A percentile compares a stretch with the other conserved stretches of the same genome.
Evolutionary conservation across 768 basidiomycete species (phyloP).

Genomic region (Russula lepida): DNA sequence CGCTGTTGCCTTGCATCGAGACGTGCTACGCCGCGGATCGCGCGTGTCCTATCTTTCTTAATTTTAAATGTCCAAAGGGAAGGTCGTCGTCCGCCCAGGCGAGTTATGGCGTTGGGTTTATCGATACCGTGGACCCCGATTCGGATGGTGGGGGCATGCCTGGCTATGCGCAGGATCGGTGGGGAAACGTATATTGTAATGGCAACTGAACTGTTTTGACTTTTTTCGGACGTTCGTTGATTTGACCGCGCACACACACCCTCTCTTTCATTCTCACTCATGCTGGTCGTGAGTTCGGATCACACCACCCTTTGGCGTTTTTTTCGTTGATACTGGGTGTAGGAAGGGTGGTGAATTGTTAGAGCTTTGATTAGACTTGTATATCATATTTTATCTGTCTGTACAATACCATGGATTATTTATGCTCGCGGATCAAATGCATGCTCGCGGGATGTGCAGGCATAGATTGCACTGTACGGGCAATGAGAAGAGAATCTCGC

Average conservation of each 20-base stretch:
- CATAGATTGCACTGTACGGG: background rate
- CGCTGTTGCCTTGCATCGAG: constrained; percentile 73
- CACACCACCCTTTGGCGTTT: no score
- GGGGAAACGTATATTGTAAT: constrained; percentile 76
- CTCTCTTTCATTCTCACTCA: no score
- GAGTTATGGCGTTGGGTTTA: constrained; percentile 71
- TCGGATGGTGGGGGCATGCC: constrained; percentile 43
- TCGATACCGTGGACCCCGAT: constrained; percentile 47
- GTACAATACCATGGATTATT: background rate
- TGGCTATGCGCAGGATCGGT: constrained; percentile 52
- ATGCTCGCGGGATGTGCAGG: background rate
- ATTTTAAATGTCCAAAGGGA: constrained; percentile 57
- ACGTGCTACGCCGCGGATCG: constrained; percentile 65
- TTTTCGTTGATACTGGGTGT: background rate
- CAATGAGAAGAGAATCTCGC: background rate
- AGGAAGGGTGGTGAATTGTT: background rate
- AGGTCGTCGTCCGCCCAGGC: constrained; percentile 52
- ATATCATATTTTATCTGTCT: background rate
- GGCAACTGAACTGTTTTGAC: constrained; percentile 17
- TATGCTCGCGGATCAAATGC: background rate
- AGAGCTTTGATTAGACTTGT: background rate
- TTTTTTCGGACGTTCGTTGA: background rate
- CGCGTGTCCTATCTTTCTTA: constrained; percentile 66
- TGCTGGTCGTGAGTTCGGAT: background rate
- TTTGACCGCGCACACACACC: background rate